Evolutionary conservation across 2,329 filamentous ascomycete genomes (phyloP), one percentile per base, ranked within the genome.

Genomic region (Ceratocystis papillata): DNA sequence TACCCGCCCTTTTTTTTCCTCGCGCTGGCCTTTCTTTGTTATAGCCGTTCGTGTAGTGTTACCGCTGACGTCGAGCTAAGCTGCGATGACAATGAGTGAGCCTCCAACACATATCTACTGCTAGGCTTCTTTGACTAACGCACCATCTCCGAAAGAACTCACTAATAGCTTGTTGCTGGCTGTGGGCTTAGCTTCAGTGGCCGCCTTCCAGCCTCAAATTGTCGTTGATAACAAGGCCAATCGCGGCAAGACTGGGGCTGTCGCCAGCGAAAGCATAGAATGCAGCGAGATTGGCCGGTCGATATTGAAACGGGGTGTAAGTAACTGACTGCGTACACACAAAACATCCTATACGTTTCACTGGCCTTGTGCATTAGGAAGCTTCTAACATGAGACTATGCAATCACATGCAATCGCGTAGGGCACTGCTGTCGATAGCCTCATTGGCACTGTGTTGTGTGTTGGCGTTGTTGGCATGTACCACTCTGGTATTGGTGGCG

Each of bases 401-500:
- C 28, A 25, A 62, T 41, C 17, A 53, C 25, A 33, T 48, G 25
- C 10, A 59, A n/a, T 30, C 44, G 12, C 25, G 41, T 64, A 83
- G 79, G 88, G 89, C 5, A 90, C 89, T 75, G 88, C 89, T 12
- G 88, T 87, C 0, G 89, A 93, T 75, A 87, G 88, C 60, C 76
- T 90, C 69, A 85, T 92, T 22, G 87, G 85, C 37, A 88, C 88
- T 0, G 84, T 85, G 6, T 81, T 92, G 63, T 93, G 89, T 69
- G 82, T 91, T 46, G 89, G 89, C 5, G 86, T 89, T 5, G 81
- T 88, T 57, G 87, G 82, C 66, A 89, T 89, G 84, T 89, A 90
- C 70, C 88, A 92, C 73, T 83, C 83, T 50, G 92, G 93, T 17
- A 87, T 96, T 67, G 92, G 89, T 22, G 93, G 93, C 5, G 93